Percentiles rank a stretch among this genome's conserved stretches.
Evolutionary conservation across 352 stramenopile species (phyloP).

Genomic region (Saprolegnia parasitica): DNA sequence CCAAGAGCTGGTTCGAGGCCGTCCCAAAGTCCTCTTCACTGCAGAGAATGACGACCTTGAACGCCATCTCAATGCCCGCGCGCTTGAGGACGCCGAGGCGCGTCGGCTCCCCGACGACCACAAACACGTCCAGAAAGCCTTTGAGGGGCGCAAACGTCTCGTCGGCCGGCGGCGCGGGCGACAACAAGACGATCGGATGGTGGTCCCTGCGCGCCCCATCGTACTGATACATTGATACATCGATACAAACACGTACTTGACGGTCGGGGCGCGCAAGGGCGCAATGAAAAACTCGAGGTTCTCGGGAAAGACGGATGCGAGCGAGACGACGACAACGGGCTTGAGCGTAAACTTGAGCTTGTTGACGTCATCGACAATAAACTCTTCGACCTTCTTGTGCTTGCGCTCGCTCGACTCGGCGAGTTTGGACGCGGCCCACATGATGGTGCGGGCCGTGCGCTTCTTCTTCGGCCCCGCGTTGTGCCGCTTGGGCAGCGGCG

Average conservation of each 20-base stretch:
- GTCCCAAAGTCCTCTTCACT: conserved; percentile 46
- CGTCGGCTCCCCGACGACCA: conserved; percentile 62
- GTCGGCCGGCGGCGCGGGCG: conserved; percentile 43
- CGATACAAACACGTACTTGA: conserved; percentile 34
- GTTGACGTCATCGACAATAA: conserved; percentile 44
- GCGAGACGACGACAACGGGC: conserved; percentile 69
- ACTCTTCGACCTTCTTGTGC: conserved; percentile 35
- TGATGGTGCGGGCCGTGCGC: conserved; percentile 21
- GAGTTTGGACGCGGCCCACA: conserved; percentile 19
- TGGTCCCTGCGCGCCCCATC: conserved; percentile 32
- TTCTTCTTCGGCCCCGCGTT: conserved; percentile 17
- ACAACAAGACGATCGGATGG: conserved; percentile 65
- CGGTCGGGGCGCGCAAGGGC: conserved; percentile 55
- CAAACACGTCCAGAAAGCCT: conserved; percentile 67
- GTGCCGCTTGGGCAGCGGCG: not conserved
- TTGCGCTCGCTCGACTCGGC: conserved; percentile 19
- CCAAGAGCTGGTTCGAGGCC: conserved; percentile 56
- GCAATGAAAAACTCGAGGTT: conserved; percentile 75
- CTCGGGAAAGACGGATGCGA: conserved; percentile 55
- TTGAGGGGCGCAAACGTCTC: conserved; percentile 60
- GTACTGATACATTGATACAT: too few species aligned
- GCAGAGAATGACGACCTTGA: conserved; percentile 69
- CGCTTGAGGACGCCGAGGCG: conserved; percentile 47
- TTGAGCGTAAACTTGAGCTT: conserved; percentile 45
- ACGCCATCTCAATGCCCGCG: conserved; percentile 53